phyloP scores from a whole-genome alignment of 2,329 filamentous ascomycete species.

The Didymella glomerata region DNA sequence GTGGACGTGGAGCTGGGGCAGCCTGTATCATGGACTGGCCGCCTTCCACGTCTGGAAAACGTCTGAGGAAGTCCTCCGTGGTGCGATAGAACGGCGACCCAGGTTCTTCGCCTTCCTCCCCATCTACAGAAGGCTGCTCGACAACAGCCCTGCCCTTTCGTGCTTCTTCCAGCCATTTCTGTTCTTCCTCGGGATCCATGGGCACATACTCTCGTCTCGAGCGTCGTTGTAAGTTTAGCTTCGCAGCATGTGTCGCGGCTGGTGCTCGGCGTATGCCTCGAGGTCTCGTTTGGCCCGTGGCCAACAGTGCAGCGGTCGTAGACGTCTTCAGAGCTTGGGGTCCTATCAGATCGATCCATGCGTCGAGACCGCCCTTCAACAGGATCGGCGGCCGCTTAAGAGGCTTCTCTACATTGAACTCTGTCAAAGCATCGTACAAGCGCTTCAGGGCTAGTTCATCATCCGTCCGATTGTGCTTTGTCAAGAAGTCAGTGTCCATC shows the following conservation, averaged over 20 bases:
- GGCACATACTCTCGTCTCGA: conserved; percentile 69
- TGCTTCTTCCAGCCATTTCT: conserved; percentile 79
- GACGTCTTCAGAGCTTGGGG: conserved; percentile 68
- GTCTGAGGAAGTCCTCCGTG: conserved; percentile 83
- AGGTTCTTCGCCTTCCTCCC: conserved; percentile 44
- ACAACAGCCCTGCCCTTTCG: conserved; percentile 68
- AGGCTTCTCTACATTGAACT: conserved; percentile 83
- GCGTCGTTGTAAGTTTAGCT: conserved; percentile 62
- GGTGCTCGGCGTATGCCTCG: conserved; percentile 62
- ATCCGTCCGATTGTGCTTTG: conserved; percentile 54
- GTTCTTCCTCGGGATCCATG: conserved; percentile 81
- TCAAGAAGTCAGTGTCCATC: conserved; percentile 65
- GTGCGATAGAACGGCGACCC: conserved; percentile 64
- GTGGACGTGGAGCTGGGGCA: conserved; percentile 47
- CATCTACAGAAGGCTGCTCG: conserved; percentile 41
- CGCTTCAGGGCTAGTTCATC: conserved; percentile 67
- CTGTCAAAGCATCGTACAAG: conserved; percentile 79
- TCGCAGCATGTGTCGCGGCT: conserved; percentile 61
- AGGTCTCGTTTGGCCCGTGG: conserved; percentile 55
- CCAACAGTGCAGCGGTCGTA: conserved; percentile 61
- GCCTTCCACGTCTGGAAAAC: conserved; percentile 75
- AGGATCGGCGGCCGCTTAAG: conserved; percentile 78
- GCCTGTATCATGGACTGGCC: conserved; percentile 64
- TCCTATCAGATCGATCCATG: conserved; percentile 87
- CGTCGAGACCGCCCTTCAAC: conserved; percentile 81